Conservation (phyloP, 345 rosid species). For the Corymbia maculata region DNA sequence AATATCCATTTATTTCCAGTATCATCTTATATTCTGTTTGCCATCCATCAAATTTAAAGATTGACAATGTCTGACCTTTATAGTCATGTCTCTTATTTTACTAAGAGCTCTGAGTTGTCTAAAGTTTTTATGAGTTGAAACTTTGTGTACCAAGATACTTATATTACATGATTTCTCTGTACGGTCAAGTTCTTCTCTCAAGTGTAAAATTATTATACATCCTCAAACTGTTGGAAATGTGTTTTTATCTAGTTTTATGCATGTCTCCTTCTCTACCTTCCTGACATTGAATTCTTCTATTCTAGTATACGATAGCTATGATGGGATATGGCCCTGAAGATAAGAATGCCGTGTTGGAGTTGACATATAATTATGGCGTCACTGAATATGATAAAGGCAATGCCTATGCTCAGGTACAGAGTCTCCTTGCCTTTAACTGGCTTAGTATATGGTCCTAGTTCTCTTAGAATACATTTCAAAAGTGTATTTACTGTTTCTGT, state of each 20-base stretch:
- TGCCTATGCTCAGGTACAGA: slow-evolving; percentile 78
- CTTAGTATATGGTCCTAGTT: not conserved
- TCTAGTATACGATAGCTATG: slow-evolving; percentile 72
- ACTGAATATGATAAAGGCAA: slow-evolving; percentile 85
- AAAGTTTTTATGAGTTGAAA: not conserved
- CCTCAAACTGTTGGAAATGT: not conserved
- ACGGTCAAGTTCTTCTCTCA: not conserved
- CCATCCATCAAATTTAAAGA: not conserved
- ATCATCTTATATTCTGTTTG: not conserved
- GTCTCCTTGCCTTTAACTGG: not conserved
- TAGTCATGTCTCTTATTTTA: not conserved
- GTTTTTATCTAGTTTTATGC: not conserved
- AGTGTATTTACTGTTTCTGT: not conserved
- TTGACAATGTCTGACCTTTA: not conserved
- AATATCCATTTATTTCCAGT: not conserved
- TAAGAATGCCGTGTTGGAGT: slow-evolving; percentile 67
- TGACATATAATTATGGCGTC: slow-evolving; percentile 92
- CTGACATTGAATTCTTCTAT: not conserved
- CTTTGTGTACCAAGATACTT: not conserved
- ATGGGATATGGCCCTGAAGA: slow-evolving; percentile 98
- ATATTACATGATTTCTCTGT: not conserved
- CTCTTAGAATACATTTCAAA: not conserved
- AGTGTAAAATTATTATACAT: not conserved
- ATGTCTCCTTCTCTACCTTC: not conserved
- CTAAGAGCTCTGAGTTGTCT: not conserved